Base-by-base conservation (phyloP, 257 asterid species). In the Lycium ferocissimum region DNA sequence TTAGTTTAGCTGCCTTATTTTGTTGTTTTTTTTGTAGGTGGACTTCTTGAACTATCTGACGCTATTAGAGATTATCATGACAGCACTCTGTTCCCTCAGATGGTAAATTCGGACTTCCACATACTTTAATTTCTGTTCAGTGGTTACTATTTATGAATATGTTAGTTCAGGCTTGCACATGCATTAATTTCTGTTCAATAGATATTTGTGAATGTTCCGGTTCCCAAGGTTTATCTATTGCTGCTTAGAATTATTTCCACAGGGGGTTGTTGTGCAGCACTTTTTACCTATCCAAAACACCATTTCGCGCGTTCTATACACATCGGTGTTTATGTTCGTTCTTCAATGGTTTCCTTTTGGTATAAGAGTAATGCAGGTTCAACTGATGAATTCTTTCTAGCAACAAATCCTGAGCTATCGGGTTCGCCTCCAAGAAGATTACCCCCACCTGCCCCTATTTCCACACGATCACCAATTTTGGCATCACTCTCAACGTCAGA, bases 41-140 rank as follows among this genome's bases (percentile, higher is more conserved):
- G 73, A 86, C 92, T 93, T 89, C 98, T 95, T 86, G 99, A 96
- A 85, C 97, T 96, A 54, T 94, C 98, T 0, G 99, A 96, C 84
- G 98, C 99, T 84, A 96, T 96, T 84, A 91, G 99, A 86, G 97
- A 94, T 85, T 96, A 91, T 89, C 97, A 96, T 59, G 99, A 96
- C 80, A 89, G 92, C 87, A 88, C 97, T 83, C 83, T 92, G 83
- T 93, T 94, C 87, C 99, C 99, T 6, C 91, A 90, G 89, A 88
- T 96, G 99, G 99, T 96, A 91, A 90, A 90, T 80, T 53, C 26
- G 2, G 26, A 53, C 26, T 26, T 76, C 9, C 82, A 76, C 22
- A 26, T 26, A 76, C 26, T 13, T 51, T 58, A 61, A 6, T 22
- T 47, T 45, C 4, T 6, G 13, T 70, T 70, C 79, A 57, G 49